phyloP scores from a whole-genome alignment of 1,284 basidiomycete genomes.

The Malassezia pachydermatis region DNA sequence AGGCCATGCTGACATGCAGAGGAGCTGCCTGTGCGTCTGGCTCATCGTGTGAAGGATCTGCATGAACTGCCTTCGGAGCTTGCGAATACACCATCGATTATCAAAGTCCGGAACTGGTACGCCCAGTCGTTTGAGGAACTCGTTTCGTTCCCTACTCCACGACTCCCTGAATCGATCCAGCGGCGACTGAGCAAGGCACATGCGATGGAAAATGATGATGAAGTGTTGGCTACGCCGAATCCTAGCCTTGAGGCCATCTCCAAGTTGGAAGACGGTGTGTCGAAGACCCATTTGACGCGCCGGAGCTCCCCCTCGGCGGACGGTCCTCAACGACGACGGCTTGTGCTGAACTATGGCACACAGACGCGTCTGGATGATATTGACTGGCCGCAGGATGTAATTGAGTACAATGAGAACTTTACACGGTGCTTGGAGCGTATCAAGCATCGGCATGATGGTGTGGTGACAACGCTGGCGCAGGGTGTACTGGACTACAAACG shows the following conservation, averaged over 20 bases:
- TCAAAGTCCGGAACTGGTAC: constrained; percentile 96
- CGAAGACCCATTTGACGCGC: constrained; percentile 10
- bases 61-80: constrained; percentile 87
- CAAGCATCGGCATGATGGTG: constrained; percentile 90
- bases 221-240: constrained; percentile 33
- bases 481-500: constrained; percentile 61
- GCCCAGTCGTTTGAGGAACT: constrained; percentile 79
- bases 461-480: constrained; percentile 84
- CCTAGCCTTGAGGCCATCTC: constrained; percentile 34
- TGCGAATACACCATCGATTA: constrained; percentile 81
- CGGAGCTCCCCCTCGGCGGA: neutral
- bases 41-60: constrained; percentile 91
- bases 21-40: constrained; percentile 84
- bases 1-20: constrained; percentile 51
- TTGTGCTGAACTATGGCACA: constrained; percentile 55
- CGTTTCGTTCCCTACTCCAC: constrained; percentile 40
- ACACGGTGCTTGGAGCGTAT: constrained; percentile 78
- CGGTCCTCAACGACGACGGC: neutral
- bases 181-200: constrained; percentile 23
- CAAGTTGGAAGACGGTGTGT: constrained; percentile 25
- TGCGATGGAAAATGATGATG: neutral
- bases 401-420: constrained; percentile 85
- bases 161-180: constrained; percentile 37
- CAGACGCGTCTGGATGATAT: constrained; percentile 63
- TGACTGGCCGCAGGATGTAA: constrained; percentile 78